These are phyloP conservation scores for Rhododendron mucronatum DNA, from an alignment of 148 eudicot species.

Conservation along the genomic window DNA sequence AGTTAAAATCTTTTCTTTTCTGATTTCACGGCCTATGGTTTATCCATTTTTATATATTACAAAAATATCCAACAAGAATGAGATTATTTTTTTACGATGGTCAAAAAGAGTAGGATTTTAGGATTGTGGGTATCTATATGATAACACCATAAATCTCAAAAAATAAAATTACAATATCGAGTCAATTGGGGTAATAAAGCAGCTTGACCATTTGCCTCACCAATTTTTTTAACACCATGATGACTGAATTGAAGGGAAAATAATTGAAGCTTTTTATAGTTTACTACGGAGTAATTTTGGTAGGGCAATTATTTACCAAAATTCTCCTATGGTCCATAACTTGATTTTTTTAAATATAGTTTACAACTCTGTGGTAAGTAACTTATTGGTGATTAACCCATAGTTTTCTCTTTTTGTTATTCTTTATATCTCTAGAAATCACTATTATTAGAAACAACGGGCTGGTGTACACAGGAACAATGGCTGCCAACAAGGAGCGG, in stretches of 20 bases:
- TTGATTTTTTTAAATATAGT: neutral
- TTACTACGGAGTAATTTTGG: neutral
- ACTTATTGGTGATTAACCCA: too few species aligned
- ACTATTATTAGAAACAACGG: too few species aligned
- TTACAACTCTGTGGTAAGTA: too few species aligned
- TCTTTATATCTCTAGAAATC: too few species aligned
- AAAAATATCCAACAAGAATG: neutral
- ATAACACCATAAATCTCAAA: neutral
- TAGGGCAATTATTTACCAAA: neutral
- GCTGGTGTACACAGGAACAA: too few species aligned
- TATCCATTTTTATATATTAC: neutral
- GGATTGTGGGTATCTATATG: neutral
- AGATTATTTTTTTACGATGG: neutral
- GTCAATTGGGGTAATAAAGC: neutral
- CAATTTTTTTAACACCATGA: neutral
- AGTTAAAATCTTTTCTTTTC: neutral
- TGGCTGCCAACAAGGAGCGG: too few species aligned
- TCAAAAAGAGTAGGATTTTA: neutral
- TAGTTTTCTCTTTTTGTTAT: too few species aligned
- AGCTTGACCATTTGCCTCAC: neutral
- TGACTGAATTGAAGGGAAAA: neutral
- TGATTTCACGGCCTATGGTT: neutral
- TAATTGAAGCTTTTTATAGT: neutral
- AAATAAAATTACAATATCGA: neutral
- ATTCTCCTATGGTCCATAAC: neutral